Conservation (phyloP, 1,139 yeast genomes). For the Arxiozyma slooffiae region DNA sequence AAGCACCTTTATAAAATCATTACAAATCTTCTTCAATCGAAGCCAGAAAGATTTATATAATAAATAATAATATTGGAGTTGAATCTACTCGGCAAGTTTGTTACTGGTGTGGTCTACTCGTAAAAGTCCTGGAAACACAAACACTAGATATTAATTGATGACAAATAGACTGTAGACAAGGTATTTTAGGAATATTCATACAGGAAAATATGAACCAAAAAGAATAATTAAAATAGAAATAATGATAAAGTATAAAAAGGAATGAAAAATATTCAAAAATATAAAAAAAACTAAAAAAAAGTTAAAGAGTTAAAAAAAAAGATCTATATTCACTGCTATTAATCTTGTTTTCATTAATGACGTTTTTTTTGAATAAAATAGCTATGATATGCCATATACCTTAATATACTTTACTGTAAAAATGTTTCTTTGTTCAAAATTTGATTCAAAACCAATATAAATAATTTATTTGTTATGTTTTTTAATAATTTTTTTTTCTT, state of each 20-base stretch:
- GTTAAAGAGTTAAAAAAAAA: no score
- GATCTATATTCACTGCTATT: background rate
- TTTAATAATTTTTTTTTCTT: no score
- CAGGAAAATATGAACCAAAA: background rate
- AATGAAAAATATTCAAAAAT: no score
- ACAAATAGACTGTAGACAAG: background rate
- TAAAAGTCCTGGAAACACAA: background rate
- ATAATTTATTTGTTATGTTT: no score
- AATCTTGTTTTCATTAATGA: background rate
- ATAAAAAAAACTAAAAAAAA: no score
- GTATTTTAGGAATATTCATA: conserved; percentile 2
- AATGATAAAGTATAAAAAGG: no score
- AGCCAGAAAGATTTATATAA: background rate
- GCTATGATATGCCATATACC: no score
- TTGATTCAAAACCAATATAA: background rate
- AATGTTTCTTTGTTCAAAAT: background rate
- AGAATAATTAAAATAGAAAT: background rate
- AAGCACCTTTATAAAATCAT: background rate
- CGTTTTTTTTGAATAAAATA: no score
- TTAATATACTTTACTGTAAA: no score
- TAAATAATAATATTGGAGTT: background rate
- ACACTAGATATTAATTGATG: conserved; percentile 1
- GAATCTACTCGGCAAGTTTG: background rate
- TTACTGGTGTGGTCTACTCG: background rate
- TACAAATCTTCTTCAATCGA: background rate